Evolutionary conservation across 2,329 filamentous ascomycete genomes (phyloP).

Genomic region (Ophiocordyceps camponoti-rufipedis): DNA sequence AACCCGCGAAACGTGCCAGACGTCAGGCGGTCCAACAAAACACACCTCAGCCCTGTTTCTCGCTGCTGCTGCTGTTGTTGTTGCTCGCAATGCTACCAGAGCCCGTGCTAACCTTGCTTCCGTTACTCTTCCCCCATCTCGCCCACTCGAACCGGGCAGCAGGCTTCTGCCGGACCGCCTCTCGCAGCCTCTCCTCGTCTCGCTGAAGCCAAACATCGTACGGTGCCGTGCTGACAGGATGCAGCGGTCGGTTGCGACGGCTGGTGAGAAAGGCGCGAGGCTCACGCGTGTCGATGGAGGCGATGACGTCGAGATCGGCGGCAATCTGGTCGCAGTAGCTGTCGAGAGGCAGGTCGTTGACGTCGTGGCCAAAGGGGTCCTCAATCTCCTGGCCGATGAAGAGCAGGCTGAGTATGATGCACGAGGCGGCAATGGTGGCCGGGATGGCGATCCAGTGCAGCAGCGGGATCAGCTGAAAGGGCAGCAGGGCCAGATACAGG

Average conservation of each 20-base stretch:
- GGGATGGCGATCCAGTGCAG: slow-evolving; percentile 64
- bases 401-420: slow-evolving; percentile 64
- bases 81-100: neutral
- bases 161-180: slow-evolving; percentile 22
- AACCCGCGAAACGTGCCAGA: too few species aligned
- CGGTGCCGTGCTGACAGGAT: slow-evolving; percentile 28
- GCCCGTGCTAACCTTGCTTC: neutral
- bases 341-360: slow-evolving; percentile 67
- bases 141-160: slow-evolving; percentile 15
- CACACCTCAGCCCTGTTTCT: neutral
- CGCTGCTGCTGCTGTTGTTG: slow-evolving; percentile 1
- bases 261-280: slow-evolving; percentile 14
- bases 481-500: slow-evolving; percentile 64
- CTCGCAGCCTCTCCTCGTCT: slow-evolving; percentile 19
- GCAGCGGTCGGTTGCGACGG: slow-evolving; percentile 32
- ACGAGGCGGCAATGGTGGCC: slow-evolving; percentile 51
- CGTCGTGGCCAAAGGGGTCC: slow-evolving; percentile 69
- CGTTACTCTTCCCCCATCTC: slow-evolving; percentile 2
- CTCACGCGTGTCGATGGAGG: slow-evolving; percentile 24
- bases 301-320: slow-evolving; percentile 56
- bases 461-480: slow-evolving; percentile 53
- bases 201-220: slow-evolving; percentile 20
- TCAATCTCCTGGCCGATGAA: slow-evolving; percentile 68
- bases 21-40: neutral
- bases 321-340: slow-evolving; percentile 59